Evolutionary conservation across 2,329 filamentous ascomycete species (phyloP).

Genomic region (Cladophialophora chaetospira): DNA sequence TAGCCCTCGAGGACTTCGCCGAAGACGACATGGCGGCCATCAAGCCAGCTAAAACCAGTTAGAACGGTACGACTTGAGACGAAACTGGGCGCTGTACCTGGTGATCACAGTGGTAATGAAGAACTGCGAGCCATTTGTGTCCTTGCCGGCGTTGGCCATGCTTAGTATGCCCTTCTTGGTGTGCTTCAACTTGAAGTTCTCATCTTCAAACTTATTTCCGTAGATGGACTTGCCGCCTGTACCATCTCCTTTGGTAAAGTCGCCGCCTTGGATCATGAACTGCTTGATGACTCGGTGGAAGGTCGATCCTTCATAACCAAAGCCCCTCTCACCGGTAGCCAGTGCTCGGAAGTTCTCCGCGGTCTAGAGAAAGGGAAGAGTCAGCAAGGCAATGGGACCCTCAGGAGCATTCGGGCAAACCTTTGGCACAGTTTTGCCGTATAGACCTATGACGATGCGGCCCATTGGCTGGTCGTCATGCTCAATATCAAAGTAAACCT

Average conservation of each 20-base stretch:
- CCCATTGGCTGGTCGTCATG: conserved; percentile 64
- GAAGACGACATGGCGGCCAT: conserved; percentile 67
- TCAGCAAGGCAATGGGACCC: background rate
- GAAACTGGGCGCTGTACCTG: conserved; percentile 38
- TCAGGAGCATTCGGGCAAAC: conserved; percentile 38
- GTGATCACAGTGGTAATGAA: conserved; percentile 67
- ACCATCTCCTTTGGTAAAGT: conserved; percentile 66
- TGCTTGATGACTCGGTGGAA: conserved; percentile 72
- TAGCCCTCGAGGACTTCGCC: conserved; percentile 70
- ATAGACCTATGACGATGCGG: conserved; percentile 64
- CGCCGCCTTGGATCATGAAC: conserved; percentile 72
- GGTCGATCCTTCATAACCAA: conserved; percentile 65
- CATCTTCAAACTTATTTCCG: conserved; percentile 66
- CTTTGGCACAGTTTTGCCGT: conserved; percentile 69
- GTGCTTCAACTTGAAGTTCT: conserved; percentile 73
- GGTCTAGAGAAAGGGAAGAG: conserved; percentile 48
- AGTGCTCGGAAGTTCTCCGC: conserved; percentile 67
- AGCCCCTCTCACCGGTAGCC: conserved; percentile 68
- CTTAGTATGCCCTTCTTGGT: conserved; percentile 65
- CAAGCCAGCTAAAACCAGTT: conserved; percentile 55
- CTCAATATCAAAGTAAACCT: conserved; percentile 68
- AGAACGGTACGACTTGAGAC: background rate
- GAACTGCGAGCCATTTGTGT: conserved; percentile 60
- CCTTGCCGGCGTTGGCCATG: conserved; percentile 63
- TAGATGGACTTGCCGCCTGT: conserved; percentile 71